phyloP scores from a whole-genome alignment of 2,329 filamentous ascomycete species.

The Nannizziopsis barbatae region DNA sequence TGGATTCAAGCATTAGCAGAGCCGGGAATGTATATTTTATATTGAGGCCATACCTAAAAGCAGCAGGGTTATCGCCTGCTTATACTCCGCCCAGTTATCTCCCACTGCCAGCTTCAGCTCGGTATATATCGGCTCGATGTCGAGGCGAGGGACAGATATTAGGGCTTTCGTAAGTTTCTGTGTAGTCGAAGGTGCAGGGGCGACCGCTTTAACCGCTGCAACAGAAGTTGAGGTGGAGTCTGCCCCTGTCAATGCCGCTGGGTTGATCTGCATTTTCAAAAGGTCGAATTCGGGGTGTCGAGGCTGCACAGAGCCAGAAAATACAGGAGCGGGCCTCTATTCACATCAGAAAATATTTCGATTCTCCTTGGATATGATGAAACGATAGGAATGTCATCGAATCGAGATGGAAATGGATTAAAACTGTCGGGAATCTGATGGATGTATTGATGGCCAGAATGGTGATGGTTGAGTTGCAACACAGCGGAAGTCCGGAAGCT shows the following conservation, averaged over 20 bases:
- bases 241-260: slow-evolving; percentile 34
- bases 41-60: slow-evolving; percentile 40
- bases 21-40: not conserved
- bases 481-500: not conserved
- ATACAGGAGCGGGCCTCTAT: slow-evolving; percentile 32
- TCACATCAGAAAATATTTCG: slow-evolving; percentile 18
- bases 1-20: slow-evolving; percentile 13
- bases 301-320: slow-evolving; percentile 32
- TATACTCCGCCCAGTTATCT: slow-evolving; percentile 51
- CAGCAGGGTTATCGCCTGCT: slow-evolving; percentile 47
- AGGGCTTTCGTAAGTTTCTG: slow-evolving; percentile 42
- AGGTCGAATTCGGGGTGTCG: slow-evolving; percentile 25
- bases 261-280: slow-evolving; percentile 37
- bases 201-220: slow-evolving; percentile 24
- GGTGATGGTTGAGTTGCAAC: not conserved
- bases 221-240: slow-evolving; percentile 29
- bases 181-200: slow-evolving; percentile 17
- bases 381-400: not conserved
- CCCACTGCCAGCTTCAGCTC: slow-evolving; percentile 50
- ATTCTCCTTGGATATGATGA: not conserved
- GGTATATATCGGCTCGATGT: slow-evolving; percentile 52
- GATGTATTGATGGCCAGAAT: not conserved
- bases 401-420: not conserved
- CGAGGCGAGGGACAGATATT: slow-evolving; percentile 48
- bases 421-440: slow-evolving; percentile 2